Conservation (phyloP, 257 asterid species). For the Fraxinus excelsior region DNA sequence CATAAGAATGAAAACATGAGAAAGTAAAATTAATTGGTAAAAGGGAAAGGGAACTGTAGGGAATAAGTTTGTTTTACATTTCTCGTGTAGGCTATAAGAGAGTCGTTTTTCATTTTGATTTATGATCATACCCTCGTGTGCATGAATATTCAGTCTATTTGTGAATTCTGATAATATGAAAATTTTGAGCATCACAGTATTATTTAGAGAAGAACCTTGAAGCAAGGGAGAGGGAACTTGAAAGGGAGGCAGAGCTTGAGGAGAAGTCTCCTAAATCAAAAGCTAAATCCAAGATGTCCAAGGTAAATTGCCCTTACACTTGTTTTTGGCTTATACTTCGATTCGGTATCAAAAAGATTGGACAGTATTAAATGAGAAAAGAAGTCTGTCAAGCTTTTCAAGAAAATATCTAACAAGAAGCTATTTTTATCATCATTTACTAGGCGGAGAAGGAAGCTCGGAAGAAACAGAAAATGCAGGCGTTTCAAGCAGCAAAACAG, state of each 20-base stretch:
- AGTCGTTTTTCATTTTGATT: neutral
- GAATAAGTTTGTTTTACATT: neutral
- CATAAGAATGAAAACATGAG: neutral
- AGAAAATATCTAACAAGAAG: no score
- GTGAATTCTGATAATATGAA: neutral
- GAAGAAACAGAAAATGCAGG: slow-evolving; percentile 93
- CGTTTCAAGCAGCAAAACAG: slow-evolving; percentile 96
- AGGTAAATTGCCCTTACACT: slow-evolving; percentile 47
- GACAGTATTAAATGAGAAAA: no score
- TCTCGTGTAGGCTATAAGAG: neutral
- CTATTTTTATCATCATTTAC: neutral
- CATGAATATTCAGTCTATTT: neutral
- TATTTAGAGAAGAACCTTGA: slow-evolving; percentile 97
- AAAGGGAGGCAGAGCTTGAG: slow-evolving; percentile 96
- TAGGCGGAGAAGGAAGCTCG: slow-evolving; percentile 92
- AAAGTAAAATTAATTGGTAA: neutral
- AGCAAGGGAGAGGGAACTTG: slow-evolving; percentile 88
- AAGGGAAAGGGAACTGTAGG: neutral
- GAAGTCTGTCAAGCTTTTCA: neutral
- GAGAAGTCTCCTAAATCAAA: slow-evolving; percentile 90
- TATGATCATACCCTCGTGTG: neutral
- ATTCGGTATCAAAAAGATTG: neutral
- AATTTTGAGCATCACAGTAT: slow-evolving; percentile 46
- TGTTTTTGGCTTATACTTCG: neutral
- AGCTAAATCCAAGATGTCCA: slow-evolving; percentile 98